A percentile compares a stretch with the other conserved stretches of the same genome.
Evolutionary conservation across 176 grass and related monocot genomes (phyloP).

Genomic region (Poa annua): DNA sequence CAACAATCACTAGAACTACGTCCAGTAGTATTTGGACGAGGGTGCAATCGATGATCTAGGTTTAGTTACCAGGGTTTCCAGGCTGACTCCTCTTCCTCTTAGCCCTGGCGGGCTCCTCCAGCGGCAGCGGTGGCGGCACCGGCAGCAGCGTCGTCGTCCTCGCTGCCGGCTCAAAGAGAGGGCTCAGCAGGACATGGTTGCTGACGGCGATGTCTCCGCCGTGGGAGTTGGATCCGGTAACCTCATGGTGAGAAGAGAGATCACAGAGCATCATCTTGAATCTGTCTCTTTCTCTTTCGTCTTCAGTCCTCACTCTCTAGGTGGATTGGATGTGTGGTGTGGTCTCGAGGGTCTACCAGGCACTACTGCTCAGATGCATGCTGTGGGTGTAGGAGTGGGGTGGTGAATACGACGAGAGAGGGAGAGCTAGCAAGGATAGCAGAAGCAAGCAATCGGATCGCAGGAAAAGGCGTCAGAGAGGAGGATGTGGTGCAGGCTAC

Average conservation of each 20-base stretch:
- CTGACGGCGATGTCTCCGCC: conserved; percentile 47
- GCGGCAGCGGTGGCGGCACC: not conserved
- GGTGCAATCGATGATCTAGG: not conserved
- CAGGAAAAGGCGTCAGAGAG: conserved; percentile 59
- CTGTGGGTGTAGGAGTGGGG: not conserved
- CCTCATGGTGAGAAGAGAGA: conserved; percentile 59
- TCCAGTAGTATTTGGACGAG: not conserved
- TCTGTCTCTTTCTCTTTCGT: not conserved
- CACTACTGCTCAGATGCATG: not conserved
- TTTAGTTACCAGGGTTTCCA: conserved; percentile 76
- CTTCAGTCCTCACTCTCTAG: too few relatives aligned
- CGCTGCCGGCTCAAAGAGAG: conserved; percentile 36
- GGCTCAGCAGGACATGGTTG: conserved; percentile 52
- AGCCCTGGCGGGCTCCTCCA: conserved; percentile 40
- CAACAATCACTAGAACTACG: not conserved
- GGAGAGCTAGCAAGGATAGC: not conserved
- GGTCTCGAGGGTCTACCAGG: conserved; percentile 21
- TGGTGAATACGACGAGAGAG: not conserved
- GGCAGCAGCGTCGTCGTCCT: not conserved
- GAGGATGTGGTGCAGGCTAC: conserved; percentile 39
- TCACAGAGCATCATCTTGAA: conserved; percentile 53
- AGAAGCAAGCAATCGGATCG: conserved; percentile 34
- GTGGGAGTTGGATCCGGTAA: conserved; percentile 64
- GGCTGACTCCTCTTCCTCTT: conserved; percentile 93
- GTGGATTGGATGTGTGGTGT: conserved; percentile 30